Evolutionary conservation across 2,329 filamentous ascomycete genomes (phyloP).

Genomic region (Venturia asperata): DNA sequence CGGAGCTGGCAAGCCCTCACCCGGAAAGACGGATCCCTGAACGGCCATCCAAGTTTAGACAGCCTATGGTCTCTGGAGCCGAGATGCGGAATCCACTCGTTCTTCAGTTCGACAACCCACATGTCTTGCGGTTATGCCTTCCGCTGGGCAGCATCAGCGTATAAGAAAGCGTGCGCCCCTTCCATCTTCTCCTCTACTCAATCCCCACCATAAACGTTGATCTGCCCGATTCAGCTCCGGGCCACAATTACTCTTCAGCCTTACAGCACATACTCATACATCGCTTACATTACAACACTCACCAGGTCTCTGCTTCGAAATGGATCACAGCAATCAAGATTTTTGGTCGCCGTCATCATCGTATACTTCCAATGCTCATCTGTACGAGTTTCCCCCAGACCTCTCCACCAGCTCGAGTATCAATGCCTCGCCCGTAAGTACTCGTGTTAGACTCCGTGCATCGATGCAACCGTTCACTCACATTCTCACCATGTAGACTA

Average conservation of each 20-base stretch:
- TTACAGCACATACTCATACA: not conserved
- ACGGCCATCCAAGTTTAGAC: slow-evolving; percentile 4
- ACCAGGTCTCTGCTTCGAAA: not conserved
- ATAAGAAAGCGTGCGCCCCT: slow-evolving; percentile 7
- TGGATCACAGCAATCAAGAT: slow-evolving; percentile 15
- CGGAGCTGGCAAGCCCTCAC: not conserved
- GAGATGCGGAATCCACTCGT: slow-evolving; percentile 6
- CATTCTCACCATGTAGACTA: slow-evolving; percentile 9
- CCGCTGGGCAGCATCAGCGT: not conserved
- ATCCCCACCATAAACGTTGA: not conserved
- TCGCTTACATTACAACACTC: not conserved
- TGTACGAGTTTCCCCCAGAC: slow-evolving; percentile 14
- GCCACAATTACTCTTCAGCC: not conserved
- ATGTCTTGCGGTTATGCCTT: slow-evolving; percentile 11
- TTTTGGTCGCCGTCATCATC: slow-evolving; percentile 13
- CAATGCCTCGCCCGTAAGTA: slow-evolving; percentile 33
- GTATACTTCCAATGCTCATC: slow-evolving; percentile 9
- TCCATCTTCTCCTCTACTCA: slow-evolving; percentile 2
- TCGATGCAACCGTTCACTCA: not conserved
- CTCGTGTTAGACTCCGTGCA: not conserved
- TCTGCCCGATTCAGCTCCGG: not conserved
- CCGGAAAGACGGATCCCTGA: slow-evolving; percentile 12
- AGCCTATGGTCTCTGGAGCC: slow-evolving; percentile 3
- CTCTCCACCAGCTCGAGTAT: slow-evolving; percentile 27
- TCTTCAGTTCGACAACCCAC: slow-evolving; percentile 5